Base-by-base conservation (phyloP, 257 asterid genomes). In the Lycium ferocissimum region DNA sequence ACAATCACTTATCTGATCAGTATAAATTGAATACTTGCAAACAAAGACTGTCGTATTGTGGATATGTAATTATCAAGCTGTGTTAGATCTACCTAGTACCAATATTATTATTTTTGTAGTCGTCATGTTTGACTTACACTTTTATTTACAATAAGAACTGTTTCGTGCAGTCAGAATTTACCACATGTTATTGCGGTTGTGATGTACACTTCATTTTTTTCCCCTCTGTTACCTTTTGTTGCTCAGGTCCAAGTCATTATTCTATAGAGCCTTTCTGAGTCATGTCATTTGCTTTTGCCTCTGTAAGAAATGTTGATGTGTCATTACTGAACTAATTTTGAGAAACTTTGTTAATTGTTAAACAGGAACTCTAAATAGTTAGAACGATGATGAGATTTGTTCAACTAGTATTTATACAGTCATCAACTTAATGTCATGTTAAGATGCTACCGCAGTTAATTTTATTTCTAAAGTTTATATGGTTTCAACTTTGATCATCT, bases 231-330 rank as follows among this genome's bases (percentile, higher is more conserved):
- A 69, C 54, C 14, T 7, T 38, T 69, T 17, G 14, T 38, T 1
- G 7, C 15, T 38, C 3, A 2, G 4, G 33, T 70, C 54, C 54
- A 17, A 70, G 54, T 70, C 54, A 67, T 70, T 37, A 70, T 70
- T 40, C 78, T 70, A 70, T 70, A 38, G 15, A 38, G 53, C 53
- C 54, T 70, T 69, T 70, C 78, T 69, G 78, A 70, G 78, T 53
- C 26, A 70, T 37, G 49, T 70, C 26, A 38, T 70, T 17, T 70
- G 26, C 78, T 15, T 70, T 70, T 70, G 18, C 49, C 43, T 67
- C 75, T 67, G 75, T 7, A 67, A 33, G 49, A 37, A 67, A 67
- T 67, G 75, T 35, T 35, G 22, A 37, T 18, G 13, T 14, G 22
- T 67, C 12, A 37, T 35, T 14, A 67, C 75, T 67, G 75, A 67